phyloP scores from a whole-genome alignment of 306 rosid species.

The Quillaja saponaria region DNA sequence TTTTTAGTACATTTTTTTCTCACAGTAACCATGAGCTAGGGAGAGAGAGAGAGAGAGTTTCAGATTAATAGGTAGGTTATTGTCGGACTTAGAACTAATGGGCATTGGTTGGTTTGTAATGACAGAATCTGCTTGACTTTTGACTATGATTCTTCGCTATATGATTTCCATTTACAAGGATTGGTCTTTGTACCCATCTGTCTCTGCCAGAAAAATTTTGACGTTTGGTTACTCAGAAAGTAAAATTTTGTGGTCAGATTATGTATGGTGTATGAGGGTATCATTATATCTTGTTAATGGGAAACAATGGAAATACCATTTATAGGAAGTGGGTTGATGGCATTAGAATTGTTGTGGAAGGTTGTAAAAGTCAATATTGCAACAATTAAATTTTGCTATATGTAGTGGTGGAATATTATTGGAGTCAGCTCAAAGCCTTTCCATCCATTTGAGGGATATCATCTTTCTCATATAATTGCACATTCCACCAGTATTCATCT shows the following conservation, averaged over 20 bases:
- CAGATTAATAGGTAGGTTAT: constrained; percentile 34
- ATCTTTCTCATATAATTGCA: constrained; percentile 30
- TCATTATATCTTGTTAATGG: constrained; percentile 46
- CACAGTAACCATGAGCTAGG: background rate
- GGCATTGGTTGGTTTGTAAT: constrained; percentile 37
- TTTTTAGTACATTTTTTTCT: constrained; percentile 47
- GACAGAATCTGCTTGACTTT: constrained; percentile 44
- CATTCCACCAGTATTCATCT: constrained; percentile 40
- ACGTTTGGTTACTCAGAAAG: constrained; percentile 27
- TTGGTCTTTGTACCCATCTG: background rate
- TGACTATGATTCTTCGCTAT: constrained; percentile 48
- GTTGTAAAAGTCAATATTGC: constrained; percentile 48
- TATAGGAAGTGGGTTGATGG: constrained; percentile 46
- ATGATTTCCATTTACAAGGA: constrained; percentile 28
- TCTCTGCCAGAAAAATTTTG: constrained; percentile 5
- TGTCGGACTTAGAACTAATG: constrained; percentile 37
- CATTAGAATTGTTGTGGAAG: constrained; percentile 47
- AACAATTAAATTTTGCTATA: constrained; percentile 37
- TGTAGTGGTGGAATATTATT: constrained; percentile 55
- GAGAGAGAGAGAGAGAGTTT: constrained; percentile 44
- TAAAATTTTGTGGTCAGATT: constrained; percentile 42
- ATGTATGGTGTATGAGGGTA: too few species aligned
- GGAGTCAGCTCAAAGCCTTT: constrained; percentile 54
- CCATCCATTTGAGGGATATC: constrained; percentile 39
- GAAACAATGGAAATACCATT: constrained; percentile 49